Conservation (phyloP, 129 eudicot genomes). For the Calendula officinalis region DNA sequence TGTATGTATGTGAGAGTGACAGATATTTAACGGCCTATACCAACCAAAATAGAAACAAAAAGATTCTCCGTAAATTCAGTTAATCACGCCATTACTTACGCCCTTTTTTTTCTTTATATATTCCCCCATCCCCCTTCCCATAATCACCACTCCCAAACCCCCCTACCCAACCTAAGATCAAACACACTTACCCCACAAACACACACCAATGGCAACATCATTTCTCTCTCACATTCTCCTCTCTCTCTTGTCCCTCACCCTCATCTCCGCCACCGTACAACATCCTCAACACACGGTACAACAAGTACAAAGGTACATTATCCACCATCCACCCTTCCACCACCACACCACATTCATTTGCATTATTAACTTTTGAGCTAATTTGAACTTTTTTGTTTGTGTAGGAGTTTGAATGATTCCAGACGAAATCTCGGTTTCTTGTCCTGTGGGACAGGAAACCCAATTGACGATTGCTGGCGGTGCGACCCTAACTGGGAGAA, state of each 20-base stretch:
- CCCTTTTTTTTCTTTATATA: slow-evolving; percentile 44
- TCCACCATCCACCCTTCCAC: background rate
- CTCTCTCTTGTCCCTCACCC: slow-evolving; percentile 40
- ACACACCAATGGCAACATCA: slow-evolving; percentile 15
- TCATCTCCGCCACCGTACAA: slow-evolving; percentile 40
- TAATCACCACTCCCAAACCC: slow-evolving; percentile 20
- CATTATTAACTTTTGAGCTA: slow-evolving; percentile 6
- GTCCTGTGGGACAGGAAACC: slow-evolving; percentile 74
- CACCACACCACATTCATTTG: background rate
- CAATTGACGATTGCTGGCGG: slow-evolving; percentile 87
- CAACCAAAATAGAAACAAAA: slow-evolving; percentile 36
- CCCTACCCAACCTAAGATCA: slow-evolving; percentile 4
- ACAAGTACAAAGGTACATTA: slow-evolving; percentile 62
- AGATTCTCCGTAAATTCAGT: slow-evolving; percentile 32
- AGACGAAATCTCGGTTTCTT: slow-evolving; percentile 65
- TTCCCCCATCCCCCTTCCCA: slow-evolving; percentile 16
- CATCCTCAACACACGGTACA: slow-evolving; percentile 57
- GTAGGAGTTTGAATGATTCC: slow-evolving; percentile 63
- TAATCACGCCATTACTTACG: slow-evolving; percentile 60
- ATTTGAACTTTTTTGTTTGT: slow-evolving; percentile 4
- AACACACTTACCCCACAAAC: slow-evolving; percentile 7
- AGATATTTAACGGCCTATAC: slow-evolving; percentile 38
- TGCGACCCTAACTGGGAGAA: slow-evolving; percentile 69
- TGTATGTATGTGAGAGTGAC: slow-evolving; percentile 14
- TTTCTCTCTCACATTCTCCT: slow-evolving; percentile 35